Base-by-base conservation (phyloP, 352 stramenopile species). In the Phytophthora melonis region DNA sequence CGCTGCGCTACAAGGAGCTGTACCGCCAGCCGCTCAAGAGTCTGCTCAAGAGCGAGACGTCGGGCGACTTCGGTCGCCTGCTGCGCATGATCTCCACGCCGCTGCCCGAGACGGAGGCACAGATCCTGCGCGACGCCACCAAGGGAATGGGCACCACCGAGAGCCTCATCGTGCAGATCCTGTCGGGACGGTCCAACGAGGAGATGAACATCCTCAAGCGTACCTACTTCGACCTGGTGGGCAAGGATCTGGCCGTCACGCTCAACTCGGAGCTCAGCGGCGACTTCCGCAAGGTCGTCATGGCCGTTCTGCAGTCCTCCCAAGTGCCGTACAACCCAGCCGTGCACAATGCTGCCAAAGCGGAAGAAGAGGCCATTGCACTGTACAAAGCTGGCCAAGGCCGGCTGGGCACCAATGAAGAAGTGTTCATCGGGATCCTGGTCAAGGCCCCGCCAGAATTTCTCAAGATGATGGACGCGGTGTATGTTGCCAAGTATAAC, bases 131-230 rank as follows among this genome's bases (percentile, higher is more conserved):
- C 21, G 78, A 93, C 49, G 87, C 89, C 21, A 92, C 83, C 59
- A 92, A 94, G 67, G 87, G 86, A 39, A 77, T 91, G 61, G 87
- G 87, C 49, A 94, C 87, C 10, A 93, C 79, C 47, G 88, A 94
- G 69, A 88, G 77, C 58, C 79, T 91, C 32, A 79, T 93, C 68
- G 76, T 90, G 11, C 84, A 89, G 77, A 85, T 95, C 61, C 56
- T 95, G 10, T 80, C 81, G 10, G 87, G 87, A 2, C 86, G 88
- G 57, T 87, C 88, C 25, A 93, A 93, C 61, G 84, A 90, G n/a
- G 88, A 95, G 64, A 91, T 95, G 77, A 77, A 73, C 63, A 90
- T 95, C 41, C 72, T 95, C 41, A 94, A 93, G 65, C 87, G 90
- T 63, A 80, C 83, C n/a, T 95, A 90, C 75, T 94, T 87, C 53